Base-by-base conservation (phyloP, 352 stramenopile genomes). In the Phytophthora hybrid region DNA sequence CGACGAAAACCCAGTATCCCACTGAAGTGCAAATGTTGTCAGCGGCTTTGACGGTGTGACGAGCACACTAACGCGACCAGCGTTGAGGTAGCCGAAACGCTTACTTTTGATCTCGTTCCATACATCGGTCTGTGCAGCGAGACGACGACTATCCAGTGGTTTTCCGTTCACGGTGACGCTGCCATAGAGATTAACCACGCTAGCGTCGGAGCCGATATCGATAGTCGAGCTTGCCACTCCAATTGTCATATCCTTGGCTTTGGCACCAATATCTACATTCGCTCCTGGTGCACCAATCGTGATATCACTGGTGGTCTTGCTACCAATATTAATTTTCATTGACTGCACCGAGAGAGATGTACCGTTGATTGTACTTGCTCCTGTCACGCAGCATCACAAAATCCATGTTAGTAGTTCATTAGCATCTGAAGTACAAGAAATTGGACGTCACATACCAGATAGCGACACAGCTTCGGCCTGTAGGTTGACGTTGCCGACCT, bases 101-200 rank as follows among this genome's bases (percentile, higher is more conserved):
- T 68, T 75, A 19, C 32, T 63, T 23, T 31, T 61, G 9, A 18
- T 54, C 18, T 71, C 44, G 9, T 49, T 53, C 60, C 34, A 59
- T 5, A 39, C 49, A 16, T 52, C 29, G 10, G 31, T 56, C 5
- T 51, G 26, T 7, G 19, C 41, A 47, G 51, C 62, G 56, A 88
- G 54, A 52, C 77, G 71, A 16, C 81, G 81, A 29, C 69, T 70
- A 11, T 71, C 59, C 21, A 89, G 63, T 6, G 66, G 26, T 58
- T 89, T 72, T 7, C 86, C 86, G 63, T 92, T 93, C 10, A 93
- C 31, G 8, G 66, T 88, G 34, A 93, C 66, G 62, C 83, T 87
- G 3, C 86, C 81, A 66, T 55, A 68, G 21, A 89, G 55, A 52
- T 85, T 82, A 19, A 89, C 67, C 41, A 74, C 62, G 13, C 65